Evolutionary conservation across 306 rosid species (phyloP), one percentile per base, ranked within the genome.

Genomic region (Acacia melanoxylon): DNA sequence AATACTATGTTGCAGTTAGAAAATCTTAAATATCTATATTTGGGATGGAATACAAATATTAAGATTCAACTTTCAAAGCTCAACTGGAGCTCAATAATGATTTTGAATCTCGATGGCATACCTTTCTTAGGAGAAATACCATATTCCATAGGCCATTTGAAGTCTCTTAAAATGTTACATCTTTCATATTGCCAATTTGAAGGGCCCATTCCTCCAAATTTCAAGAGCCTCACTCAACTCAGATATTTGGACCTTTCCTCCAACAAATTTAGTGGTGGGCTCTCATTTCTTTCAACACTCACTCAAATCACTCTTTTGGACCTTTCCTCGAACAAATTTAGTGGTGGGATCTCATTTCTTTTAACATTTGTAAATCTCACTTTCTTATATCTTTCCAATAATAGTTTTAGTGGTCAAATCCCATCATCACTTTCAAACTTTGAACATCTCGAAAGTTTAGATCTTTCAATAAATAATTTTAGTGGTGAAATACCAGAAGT

Each of bases 151-250:
- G 35, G 68, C 19, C 68, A 62, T 62, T 27, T 27, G 8, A 41
- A 17, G 27, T 58, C 22, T 20, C 49, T 85, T 8, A 6, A 0
- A 5, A 0, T 0, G n/a, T 48, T 85, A 22, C 0, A 73, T 51
- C 72, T 85, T 14, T 0, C 1, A 0, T 0, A 2, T 2, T 77
- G 73, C 19, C 42, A 54, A 0, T 72, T 77, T 49, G 31, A 12
- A 27, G 67, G 82, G 35, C 24, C 41, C 3, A 76, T 62, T 37
- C 76, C 82, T 16, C 2, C 12, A 1, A 42, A 25, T 0, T 19
- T 79, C 8, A 76, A 58, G 12, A 84, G 80, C 24, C 76, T 80
- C 9, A 80, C 78, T 20, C 42, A 75, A 37, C 56, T 84, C 0
- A 58, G 22, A 17, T 5, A 0, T 8, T 65, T 75, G 7, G 5